A percentile compares a stretch with the other conserved stretches of the same genome.
These are phyloP conservation scores for Pogostemon cablin DNA, from an alignment of 257 asterid species.

Conservation along the genomic window DNA sequence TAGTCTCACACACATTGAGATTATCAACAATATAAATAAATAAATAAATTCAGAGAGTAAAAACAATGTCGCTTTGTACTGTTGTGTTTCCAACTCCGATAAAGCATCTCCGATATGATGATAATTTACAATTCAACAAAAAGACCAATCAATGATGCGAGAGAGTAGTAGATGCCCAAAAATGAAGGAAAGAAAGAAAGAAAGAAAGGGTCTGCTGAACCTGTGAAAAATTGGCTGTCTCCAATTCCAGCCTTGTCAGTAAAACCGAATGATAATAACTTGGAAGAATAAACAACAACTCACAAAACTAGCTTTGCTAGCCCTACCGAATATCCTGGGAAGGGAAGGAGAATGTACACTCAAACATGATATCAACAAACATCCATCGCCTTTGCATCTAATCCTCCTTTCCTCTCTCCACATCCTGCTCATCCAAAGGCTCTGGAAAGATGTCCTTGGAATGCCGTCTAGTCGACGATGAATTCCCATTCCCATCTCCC, in stretches of 20 bases:
- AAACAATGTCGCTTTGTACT: slow-evolving; percentile 20
- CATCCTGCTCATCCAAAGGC: slow-evolving; percentile 59
- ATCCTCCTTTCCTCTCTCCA: slow-evolving; percentile 46
- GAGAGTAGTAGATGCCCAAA: neutral
- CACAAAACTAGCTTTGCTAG: neutral
- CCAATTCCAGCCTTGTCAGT: neutral
- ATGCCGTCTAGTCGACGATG: slow-evolving; percentile 50
- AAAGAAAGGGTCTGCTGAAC: slow-evolving; percentile 10
- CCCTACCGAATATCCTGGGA: neutral
- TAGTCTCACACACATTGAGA: neutral
- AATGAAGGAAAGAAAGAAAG: slow-evolving; percentile 31
- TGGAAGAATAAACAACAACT: neutral
- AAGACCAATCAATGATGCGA: slow-evolving; percentile 22
- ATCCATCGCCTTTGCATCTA: slow-evolving; percentile 13
- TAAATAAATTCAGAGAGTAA: neutral
- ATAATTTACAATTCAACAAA: slow-evolving; percentile 57
- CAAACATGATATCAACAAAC: slow-evolving; percentile 13
- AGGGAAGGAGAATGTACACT: slow-evolving; percentile 32
- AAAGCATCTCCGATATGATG: slow-evolving; percentile 28
- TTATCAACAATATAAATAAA: neutral
- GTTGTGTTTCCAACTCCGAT: slow-evolving; percentile 34
- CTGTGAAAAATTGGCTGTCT: slow-evolving; percentile 17
- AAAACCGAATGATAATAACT: neutral
- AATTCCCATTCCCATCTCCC: slow-evolving; percentile 39
- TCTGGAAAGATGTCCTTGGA: slow-evolving; percentile 85